Percentiles rank a stretch among this genome's conserved stretches.
Conservation (phyloP, 805 yeast genomes). For the Ascoidea rubescens region DNA sequence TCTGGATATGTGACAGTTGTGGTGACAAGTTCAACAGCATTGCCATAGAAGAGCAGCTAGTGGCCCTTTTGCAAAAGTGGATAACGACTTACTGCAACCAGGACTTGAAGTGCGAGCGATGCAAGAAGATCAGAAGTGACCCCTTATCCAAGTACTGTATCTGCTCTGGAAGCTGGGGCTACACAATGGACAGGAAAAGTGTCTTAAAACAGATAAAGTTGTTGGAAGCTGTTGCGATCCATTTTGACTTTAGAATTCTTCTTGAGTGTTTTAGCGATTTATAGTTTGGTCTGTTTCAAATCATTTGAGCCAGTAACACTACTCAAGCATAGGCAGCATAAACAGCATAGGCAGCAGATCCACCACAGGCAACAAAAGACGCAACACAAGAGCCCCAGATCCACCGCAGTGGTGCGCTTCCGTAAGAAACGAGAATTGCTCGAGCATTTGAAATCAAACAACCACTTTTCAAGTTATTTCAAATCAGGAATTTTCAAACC, state of each 20-base stretch:
- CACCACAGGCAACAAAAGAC: too few species aligned
- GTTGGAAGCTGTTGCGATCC: slow-evolving; percentile 44
- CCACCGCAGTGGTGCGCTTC: too few species aligned
- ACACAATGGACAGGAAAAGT: slow-evolving; percentile 31
- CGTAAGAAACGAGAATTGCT: too few species aligned
- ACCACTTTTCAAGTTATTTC: too few species aligned
- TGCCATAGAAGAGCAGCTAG: slow-evolving; percentile 65
- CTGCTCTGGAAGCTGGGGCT: slow-evolving; percentile 82
- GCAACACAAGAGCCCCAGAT: too few species aligned
- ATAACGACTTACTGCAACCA: slow-evolving; percentile 58
- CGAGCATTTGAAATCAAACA: too few species aligned
- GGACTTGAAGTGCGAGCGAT: slow-evolving; percentile 70
- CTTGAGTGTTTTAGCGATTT: slow-evolving; percentile 13
- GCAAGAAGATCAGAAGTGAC: slow-evolving; percentile 51
- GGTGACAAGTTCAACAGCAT: slow-evolving; percentile 47
- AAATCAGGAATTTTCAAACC: too few species aligned
- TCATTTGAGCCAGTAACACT: too few species aligned
- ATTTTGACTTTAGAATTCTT: slow-evolving; percentile 47
- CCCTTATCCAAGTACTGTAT: slow-evolving; percentile 63
- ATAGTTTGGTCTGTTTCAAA: background rate
- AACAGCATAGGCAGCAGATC: too few species aligned
- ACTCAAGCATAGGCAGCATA: too few species aligned
- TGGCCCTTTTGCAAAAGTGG: slow-evolving; percentile 43
- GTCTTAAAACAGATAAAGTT: slow-evolving; percentile 31
- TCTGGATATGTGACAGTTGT: slow-evolving; percentile 59